Evolutionary conservation across 2,329 filamentous ascomycete genomes (phyloP), one percentile per base, ranked within the genome.

Genomic region (Drechslera avenae): DNA sequence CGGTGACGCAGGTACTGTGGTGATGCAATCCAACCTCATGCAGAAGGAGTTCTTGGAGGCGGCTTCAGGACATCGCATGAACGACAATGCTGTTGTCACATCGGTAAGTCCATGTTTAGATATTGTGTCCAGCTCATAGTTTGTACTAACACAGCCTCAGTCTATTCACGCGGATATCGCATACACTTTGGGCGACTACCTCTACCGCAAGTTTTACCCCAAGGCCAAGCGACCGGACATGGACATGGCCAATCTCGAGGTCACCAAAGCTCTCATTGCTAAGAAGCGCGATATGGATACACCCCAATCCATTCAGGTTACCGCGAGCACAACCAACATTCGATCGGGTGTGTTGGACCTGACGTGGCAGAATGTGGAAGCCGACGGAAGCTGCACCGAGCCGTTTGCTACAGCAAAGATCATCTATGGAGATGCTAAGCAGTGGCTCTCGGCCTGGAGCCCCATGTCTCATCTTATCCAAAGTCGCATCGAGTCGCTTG

Each of bases 51-150:
- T 57, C 39, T 40, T 36, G 19, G 56, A 31, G 40, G 53, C 51
- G 7, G 52, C 48, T 1, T 52, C 72, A 12, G 79, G 78, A 0
- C 79, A 82, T 50, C 61, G 58, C 8, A 77, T 55, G 54, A 57
- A 57, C 30, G 39, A 40, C 17, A 49, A 37, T 30, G 49, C 49
- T 34, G 48, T 56, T 13, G 44, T 50, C 7, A 48, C 52, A 30
- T 57, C 54, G 21, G 56, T 56, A 43, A 53, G 52, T 36, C 26
- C 18, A 30, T 26, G n/a, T 8, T 23, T 8, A 5, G 79, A 70
- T 77, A 78, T 39, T 67, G 71, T 67, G 39, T 75, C 72, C 13
- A 16, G 10, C 10, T 36, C 34, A 9, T 16, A 23, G 10, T 6
- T 13, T 12, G 5, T 13, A 10, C 36, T 39, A 16, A 39, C 18